Evolutionary conservation across 2,329 filamentous ascomycete species (phyloP), one percentile per base, ranked within the genome.

Genomic region (Helotiales sp.): DNA sequence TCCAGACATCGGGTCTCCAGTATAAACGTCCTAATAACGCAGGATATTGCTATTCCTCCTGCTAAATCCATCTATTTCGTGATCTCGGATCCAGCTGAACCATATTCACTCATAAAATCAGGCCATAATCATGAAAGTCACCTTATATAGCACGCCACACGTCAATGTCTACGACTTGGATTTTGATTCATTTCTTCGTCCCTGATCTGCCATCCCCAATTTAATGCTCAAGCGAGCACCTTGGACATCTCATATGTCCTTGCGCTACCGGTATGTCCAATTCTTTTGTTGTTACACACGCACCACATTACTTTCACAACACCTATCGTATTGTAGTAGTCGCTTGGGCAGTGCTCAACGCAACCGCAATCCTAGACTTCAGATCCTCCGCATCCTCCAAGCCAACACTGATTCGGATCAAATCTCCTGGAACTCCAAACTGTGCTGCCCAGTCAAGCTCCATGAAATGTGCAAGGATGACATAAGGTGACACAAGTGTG

Each of bases 401-500:
- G 0, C 96, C 96, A 62, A 98, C 91, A 75, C 94, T 97, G 71
- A 98, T 88, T 49, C 96, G 86, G 57, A 98, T 85, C 64, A 99
- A 80, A 77, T 93, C 87, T 1, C 88, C 87, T 63, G 96, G 91
- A 2, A 97, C 92, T 0, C 94, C 93, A 77, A 91, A 95, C 67
- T 89, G 83, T 28, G 86, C 88, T 50, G 92, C 93, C 96, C 96
- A 99, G n/a, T 94, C 90, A 49, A 98, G 79, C 82, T 99, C 96
- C 54, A 86, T 84, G 75, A 96, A 99, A 79, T 99, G 96, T 4
- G 96, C 96, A 34, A 99, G 80, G 37, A 99, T 82, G 24, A 96
- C 93, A 78, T 97, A 99, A 0, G 96, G 96, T 58, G 91, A 97
- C 65, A 91, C 91, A 43, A 99, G 83, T 0, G 96, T 98, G 78